Percentiles rank a stretch among this genome's conserved stretches.
phyloP scores from a whole-genome alignment of 441 rosid genomes.

The Pelargonium australe region DNA sequence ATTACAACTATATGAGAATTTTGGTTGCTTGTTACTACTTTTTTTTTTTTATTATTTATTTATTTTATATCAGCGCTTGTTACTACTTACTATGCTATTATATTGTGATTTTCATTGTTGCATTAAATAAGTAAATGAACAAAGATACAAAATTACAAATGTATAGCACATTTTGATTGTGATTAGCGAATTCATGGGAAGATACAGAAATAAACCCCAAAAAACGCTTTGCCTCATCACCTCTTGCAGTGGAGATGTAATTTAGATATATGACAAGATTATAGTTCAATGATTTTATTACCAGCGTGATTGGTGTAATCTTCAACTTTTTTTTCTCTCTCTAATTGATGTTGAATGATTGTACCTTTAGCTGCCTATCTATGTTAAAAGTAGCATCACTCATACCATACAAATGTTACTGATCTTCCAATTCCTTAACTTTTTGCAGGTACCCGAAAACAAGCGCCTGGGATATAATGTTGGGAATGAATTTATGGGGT shows the following conservation, averaged over 20 bases:
- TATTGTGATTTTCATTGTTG: background rate
- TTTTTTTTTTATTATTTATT: too few species aligned
- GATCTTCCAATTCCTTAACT: background rate
- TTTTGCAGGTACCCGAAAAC: constrained; percentile 69
- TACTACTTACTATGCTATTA: constrained; percentile 1
- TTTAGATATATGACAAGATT: too few species aligned
- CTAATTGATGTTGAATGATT: background rate
- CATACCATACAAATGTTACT: background rate
- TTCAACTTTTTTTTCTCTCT: background rate
- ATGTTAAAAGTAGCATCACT: background rate
- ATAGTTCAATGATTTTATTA: background rate
- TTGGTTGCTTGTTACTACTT: too few species aligned
- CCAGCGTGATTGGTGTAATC: background rate
- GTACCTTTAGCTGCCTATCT: background rate
- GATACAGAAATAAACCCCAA: background rate
- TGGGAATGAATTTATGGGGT: constrained; percentile 96
- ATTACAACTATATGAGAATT: constrained; percentile 1
- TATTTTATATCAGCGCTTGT: too few species aligned
- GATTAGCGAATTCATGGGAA: background rate
- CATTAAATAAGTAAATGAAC: background rate
- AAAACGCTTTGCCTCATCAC: background rate
- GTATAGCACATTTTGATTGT: background rate
- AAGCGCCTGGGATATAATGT: constrained; percentile 88
- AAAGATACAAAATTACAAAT: background rate
- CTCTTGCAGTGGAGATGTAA: background rate